Conservation (phyloP, 2,329 filamentous ascomycete species). For the Aspergillus niger region DNA sequence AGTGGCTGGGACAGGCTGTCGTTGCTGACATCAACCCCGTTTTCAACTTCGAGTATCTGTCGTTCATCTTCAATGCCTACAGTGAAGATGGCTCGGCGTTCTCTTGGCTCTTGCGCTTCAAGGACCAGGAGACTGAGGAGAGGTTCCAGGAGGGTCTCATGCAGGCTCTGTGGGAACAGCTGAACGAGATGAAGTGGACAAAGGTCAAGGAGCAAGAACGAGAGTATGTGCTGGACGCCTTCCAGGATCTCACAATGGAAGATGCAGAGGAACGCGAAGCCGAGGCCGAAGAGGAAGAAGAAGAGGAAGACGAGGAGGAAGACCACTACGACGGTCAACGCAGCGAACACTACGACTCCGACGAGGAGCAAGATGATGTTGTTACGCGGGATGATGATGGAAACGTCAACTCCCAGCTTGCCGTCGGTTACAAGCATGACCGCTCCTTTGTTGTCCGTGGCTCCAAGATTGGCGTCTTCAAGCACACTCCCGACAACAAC, state of each 20-base stretch:
- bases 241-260: constrained; percentile 91
- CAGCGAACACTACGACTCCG: constrained; percentile 73
- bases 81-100: constrained; percentile 83
- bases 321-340: constrained; percentile 64
- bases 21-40: constrained; percentile 93
- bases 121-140: constrained; percentile 76
- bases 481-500: constrained; percentile 88
- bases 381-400: constrained; percentile 69
- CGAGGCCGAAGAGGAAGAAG: constrained; percentile 55
- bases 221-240: constrained; percentile 93
- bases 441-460: constrained; percentile 95
- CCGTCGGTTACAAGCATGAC: constrained; percentile 96
- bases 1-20: constrained; percentile 85
- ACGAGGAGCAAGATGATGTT: constrained; percentile 79
- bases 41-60: constrained; percentile 98
- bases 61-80: constrained; percentile 99
- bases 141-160: constrained; percentile 91
- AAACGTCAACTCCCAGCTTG: constrained; percentile 88
- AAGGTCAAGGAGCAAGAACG: constrained; percentile 91
- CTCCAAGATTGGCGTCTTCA: constrained; percentile 98
- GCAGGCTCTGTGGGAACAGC: constrained; percentile 93
- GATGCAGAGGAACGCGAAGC: constrained; percentile 58
- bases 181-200: constrained; percentile 91
- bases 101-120: constrained; percentile 94
- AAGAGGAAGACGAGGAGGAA: constrained; percentile 60